Evolutionary conservation across 805 yeast genomes (phyloP), one percentile per base, ranked within the genome.

Genomic region (Saccharomycopsis sp.): DNA sequence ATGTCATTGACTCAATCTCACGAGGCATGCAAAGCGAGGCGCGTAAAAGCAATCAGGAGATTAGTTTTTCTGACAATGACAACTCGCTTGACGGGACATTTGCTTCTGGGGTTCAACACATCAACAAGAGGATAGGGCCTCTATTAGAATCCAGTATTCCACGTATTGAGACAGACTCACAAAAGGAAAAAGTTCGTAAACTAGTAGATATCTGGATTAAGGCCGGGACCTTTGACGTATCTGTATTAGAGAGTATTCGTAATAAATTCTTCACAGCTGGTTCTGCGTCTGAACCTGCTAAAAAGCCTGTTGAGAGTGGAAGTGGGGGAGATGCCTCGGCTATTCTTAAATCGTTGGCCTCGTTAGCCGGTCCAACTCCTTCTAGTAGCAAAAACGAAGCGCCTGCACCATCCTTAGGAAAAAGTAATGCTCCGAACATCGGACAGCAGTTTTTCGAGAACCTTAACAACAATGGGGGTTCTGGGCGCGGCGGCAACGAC

Each of bases 121-220:
- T 90, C 56, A 81, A 86, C 64, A 82, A 79, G 62, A 72, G 85
- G 63, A 81, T 91, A 63, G 86, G 83, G 66, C 77, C 79, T 51
- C 70, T 89, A 58, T 71, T 89, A 62, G 83, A 81, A 63, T 85
- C 85, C 65, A 83, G 89, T 34, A 72, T 85, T 63, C 75, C 20
- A 17, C 49, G 79, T 49, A 81, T 78, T 60, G 76, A 82, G 62
- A 73, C 78, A 60, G 77, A 73, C 57, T 87, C 78, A 68, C 87
- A 76, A 72, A 81, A 72, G 68, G 90, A 83, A 60, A 94, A 92
- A 71, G 82, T 91, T 65, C 76, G 84, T 66, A 93, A 91, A 72
- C 78, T 94, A 65, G 80, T 94, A 64, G 96, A 89, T 63, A 92
- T 94, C 66, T 94, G 99, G 99, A 89, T 84, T 64, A 84, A 89